Evolutionary conservation across 306 rosid species (phyloP).

Genomic region (Lupinus albus): DNA sequence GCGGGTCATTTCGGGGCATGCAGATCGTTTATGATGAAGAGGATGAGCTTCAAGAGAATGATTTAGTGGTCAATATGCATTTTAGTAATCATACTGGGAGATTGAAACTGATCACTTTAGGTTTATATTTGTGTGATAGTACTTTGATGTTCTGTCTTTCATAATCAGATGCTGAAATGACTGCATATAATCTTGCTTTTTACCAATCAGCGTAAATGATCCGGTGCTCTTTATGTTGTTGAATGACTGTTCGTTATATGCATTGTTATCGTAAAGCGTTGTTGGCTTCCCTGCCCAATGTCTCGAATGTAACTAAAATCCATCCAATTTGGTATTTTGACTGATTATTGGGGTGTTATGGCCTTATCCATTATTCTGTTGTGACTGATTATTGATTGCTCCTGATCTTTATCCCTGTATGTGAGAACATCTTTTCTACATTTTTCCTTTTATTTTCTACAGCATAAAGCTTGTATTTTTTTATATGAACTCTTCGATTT

Average conservation of each 20-base stretch:
- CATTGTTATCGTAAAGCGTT: neutral
- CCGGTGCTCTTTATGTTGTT: neutral
- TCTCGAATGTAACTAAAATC: neutral
- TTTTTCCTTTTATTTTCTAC: neutral
- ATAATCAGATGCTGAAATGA: no score
- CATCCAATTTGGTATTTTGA: neutral
- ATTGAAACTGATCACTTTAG: neutral
- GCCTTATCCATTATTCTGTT: neutral
- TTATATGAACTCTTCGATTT: neutral
- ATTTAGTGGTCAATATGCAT: neutral
- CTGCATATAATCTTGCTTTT: neutral
- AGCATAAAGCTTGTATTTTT: neutral
- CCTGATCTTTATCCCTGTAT: neutral
- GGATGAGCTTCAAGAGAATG: no score
- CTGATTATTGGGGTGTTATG: neutral
- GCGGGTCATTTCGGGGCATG: no score
- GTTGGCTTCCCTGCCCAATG: neutral
- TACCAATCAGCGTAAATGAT: neutral
- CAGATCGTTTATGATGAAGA: no score
- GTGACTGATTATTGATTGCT: neutral
- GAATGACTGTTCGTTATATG: slow-evolving; percentile 1
- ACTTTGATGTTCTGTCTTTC: neutral
- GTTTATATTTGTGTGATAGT: neutral
- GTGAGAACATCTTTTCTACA: neutral
- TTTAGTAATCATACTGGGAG: neutral